Conservation (phyloP, 163 green algal species). For the Smithsoniella earleae region DNA sequence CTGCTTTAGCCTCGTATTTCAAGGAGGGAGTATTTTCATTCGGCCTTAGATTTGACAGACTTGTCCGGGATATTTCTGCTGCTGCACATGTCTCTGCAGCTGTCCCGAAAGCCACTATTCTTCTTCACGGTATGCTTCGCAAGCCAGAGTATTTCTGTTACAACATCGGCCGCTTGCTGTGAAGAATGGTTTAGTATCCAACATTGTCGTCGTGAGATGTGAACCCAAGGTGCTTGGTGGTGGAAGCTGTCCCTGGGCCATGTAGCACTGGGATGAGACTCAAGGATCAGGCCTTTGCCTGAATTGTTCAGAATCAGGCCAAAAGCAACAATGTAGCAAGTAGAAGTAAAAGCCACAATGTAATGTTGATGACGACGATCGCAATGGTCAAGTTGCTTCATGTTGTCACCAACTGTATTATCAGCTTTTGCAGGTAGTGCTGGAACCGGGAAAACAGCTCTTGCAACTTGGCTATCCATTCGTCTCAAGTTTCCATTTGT, state of each 20-base stretch:
- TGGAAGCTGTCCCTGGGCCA: too few species aligned
- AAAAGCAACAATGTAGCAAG: too few species aligned
- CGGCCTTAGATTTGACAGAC: slow-evolving; percentile 53
- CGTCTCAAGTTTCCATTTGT: slow-evolving; percentile 85
- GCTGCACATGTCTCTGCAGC: slow-evolving; percentile 54
- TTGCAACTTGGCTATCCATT: slow-evolving; percentile 79
- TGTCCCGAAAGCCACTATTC: slow-evolving; percentile 64
- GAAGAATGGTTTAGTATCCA: background rate
- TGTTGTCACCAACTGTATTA: too few species aligned
- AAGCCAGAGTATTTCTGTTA: background rate
- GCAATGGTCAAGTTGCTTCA: too few species aligned
- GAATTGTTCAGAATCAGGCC: too few species aligned
- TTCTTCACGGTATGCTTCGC: slow-evolving; percentile 12
- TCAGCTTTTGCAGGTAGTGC: slow-evolving; percentile 47
- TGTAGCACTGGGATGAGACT: too few species aligned
- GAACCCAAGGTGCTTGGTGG: too few species aligned
- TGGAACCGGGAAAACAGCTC: slow-evolving; percentile 85
- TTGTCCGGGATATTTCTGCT: slow-evolving; percentile 47
- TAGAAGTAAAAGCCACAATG: too few species aligned
- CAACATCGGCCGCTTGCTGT: background rate
- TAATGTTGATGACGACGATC: too few species aligned
- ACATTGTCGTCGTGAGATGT: too few species aligned
- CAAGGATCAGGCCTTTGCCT: too few species aligned
- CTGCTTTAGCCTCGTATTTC: slow-evolving; percentile 69
- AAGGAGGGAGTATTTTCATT: slow-evolving; percentile 86